Base-by-base conservation (phyloP, 345 rosid species). In the Corchorus capsularis region DNA sequence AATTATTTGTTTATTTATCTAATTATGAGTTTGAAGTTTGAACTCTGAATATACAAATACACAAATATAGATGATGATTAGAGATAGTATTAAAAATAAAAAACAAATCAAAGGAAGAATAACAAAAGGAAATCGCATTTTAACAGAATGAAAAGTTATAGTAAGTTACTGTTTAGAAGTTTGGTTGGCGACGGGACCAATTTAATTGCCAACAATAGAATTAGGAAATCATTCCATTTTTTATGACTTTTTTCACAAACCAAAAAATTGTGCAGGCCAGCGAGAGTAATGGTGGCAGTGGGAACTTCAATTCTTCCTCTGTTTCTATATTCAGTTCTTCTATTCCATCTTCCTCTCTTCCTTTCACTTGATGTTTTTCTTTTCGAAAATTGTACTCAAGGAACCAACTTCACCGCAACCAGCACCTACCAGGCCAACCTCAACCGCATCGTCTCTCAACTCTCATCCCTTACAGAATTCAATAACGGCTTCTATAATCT, bases 341-440 rank as follows among this genome's bases (percentile, higher is more conserved):
- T 8, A 54, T 69, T 22, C 57, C 72, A 49, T 27, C 4, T 15
- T 3, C 39, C 15, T 20, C 52, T 20, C 77, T 35, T 41, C 71
- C 61, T 75, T 15, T 27, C 5, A 6, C 5, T 15, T 37, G 34
- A 69, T 47, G 39, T 39, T n/a, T 69, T 11, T 9, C 32, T 45
- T 5, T 47, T 12, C 1, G 10, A 6, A 19, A 3, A 15, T 5
- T 79, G 78, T 45, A 2, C 13, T 12, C 11, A 67, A 0, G 75
- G 75, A 27, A 27, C 27, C 0, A 41, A 71, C 34, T 71, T 17
- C 41, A 71, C 75, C 0, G 63, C 19, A 56, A 54, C 11, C 50
- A 71, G 53, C 49, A 11, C 73, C 16, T 81, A 69, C 72, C 66
- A 62, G 11, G 12, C 72, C 34, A 82, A 82, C 63, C 83, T 84